A percentile compares a stretch with the other conserved stretches of the same genome.
Conservation (phyloP, 177 flowering plant genomes). For the Vitis hybrid region DNA sequence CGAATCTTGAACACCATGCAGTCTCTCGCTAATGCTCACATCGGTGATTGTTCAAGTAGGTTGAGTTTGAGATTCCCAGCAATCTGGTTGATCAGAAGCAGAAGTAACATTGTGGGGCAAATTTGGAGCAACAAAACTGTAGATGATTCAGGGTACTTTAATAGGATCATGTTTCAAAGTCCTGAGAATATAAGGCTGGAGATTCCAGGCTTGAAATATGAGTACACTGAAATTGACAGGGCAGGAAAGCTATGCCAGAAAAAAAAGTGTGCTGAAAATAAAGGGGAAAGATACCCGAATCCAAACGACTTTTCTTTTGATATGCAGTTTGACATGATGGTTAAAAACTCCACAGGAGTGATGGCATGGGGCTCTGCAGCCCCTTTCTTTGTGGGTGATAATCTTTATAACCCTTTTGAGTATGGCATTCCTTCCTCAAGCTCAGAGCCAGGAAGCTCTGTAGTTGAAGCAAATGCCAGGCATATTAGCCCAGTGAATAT, state of each 20-base stretch:
- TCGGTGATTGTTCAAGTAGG: slow-evolving; percentile 58
- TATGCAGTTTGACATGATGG: slow-evolving; percentile 46
- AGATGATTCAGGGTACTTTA: slow-evolving; percentile 47
- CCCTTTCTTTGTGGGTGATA: slow-evolving; percentile 45
- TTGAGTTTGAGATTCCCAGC: slow-evolving; percentile 44
- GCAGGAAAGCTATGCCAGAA: slow-evolving; percentile 33
- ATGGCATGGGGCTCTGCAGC: slow-evolving; percentile 31
- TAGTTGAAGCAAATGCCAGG: background rate
- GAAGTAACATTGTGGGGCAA: slow-evolving; percentile 35
- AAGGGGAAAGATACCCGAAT: slow-evolving; percentile 36
- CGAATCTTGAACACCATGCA: slow-evolving; percentile 24
- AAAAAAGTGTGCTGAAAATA: slow-evolving; percentile 17
- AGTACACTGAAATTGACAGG: slow-evolving; percentile 39
- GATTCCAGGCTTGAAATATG: slow-evolving; percentile 38
- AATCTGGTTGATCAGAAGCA: slow-evolving; percentile 36
- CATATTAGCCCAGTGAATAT: slow-evolving; percentile 29
- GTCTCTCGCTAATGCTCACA: slow-evolving; percentile 28
- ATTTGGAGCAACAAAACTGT: slow-evolving; percentile 51
- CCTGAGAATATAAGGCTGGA: background rate
- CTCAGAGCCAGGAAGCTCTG: background rate
- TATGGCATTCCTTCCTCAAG: no score
- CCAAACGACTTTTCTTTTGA: slow-evolving; percentile 32
- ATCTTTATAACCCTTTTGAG: slow-evolving; percentile 12
- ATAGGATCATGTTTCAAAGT: slow-evolving; percentile 24
- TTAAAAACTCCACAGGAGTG: slow-evolving; percentile 20